These are phyloP conservation scores for Diaporthe eres DNA, from an alignment of 2,329 filamentous ascomycete species.

Conservation along the genomic window DNA sequence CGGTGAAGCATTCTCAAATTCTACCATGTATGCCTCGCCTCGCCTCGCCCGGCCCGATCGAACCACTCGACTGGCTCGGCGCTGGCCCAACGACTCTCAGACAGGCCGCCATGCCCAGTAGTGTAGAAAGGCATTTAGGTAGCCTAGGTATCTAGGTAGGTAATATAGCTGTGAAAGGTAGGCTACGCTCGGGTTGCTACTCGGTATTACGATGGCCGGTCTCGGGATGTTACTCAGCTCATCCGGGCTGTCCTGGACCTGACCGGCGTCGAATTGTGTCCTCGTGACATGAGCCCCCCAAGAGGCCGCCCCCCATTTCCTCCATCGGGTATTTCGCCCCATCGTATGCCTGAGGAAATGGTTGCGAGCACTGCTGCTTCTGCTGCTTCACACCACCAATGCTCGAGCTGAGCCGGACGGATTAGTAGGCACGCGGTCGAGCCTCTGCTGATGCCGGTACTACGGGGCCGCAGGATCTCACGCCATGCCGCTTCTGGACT, in stretches of 20 bases:
- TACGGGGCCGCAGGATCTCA: conserved; percentile 9
- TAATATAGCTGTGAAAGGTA: neutral
- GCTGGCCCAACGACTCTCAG: neutral
- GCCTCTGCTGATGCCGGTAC: neutral
- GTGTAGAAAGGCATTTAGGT: neutral
- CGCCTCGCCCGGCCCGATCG: conserved; percentile 17
- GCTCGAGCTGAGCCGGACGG: neutral
- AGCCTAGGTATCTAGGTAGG: neutral
- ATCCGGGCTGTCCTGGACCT: neutral
- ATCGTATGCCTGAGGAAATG: neutral
- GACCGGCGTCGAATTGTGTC: neutral
- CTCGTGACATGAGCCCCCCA: neutral
- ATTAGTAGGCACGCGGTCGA: conserved; percentile 7
- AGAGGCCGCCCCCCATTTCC: too few relatives aligned
- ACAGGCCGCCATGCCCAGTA: neutral
- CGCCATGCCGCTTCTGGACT: conserved; percentile 16
- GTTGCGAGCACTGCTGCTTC: neutral
- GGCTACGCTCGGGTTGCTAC: conserved; percentile 10
- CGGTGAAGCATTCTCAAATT: neutral
- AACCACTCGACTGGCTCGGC: conserved; percentile 7
- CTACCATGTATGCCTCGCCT: neutral
- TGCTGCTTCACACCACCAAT: neutral
- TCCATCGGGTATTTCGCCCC: neutral
- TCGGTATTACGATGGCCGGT: neutral
- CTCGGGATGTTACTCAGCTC: conserved; percentile 9